phyloP scores from a whole-genome alignment of 208 protist species.

The Leishmania aethiopica region DNA sequence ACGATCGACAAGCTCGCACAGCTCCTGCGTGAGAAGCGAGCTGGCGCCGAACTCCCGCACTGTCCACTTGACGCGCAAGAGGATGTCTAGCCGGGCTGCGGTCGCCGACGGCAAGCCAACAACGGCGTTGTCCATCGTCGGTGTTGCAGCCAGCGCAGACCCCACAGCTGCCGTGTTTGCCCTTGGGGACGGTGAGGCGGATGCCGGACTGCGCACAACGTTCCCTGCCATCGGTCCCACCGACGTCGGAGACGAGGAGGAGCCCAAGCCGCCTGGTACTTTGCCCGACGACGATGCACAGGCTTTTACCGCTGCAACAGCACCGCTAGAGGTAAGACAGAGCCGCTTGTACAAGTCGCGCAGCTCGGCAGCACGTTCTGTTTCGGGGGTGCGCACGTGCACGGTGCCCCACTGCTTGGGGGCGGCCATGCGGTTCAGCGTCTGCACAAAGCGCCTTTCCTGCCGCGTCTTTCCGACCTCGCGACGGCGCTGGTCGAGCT shows the following conservation, averaged over 20 bases:
- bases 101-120: slow-evolving; percentile 18
- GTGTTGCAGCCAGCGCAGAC: not conserved
- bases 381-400: slow-evolving; percentile 89
- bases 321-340: slow-evolving; percentile 25
- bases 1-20: slow-evolving; percentile 96
- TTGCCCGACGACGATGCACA: not conserved
- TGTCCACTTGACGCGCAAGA: slow-evolving; percentile 97
- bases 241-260: not conserved
- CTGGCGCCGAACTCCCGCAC: slow-evolving; percentile 94
- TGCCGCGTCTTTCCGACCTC: slow-evolving; percentile 64
- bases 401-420: slow-evolving; percentile 86
- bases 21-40: slow-evolving; percentile 77
- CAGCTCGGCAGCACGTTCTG: slow-evolving; percentile 94
- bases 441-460: slow-evolving; percentile 62
- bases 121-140: not conserved
- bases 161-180: not conserved
- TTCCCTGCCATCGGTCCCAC: not conserved
- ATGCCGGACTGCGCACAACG: not conserved
- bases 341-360: slow-evolving; percentile 90
- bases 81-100: slow-evolving; percentile 92
- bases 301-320: not conserved
- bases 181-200: not conserved
- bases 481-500: slow-evolving; percentile 93
- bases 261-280: not conserved
- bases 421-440: slow-evolving; percentile 76